Conservation (phyloP, 2,329 filamentous ascomycete species). For the Rasamsonia emersonii region DNA sequence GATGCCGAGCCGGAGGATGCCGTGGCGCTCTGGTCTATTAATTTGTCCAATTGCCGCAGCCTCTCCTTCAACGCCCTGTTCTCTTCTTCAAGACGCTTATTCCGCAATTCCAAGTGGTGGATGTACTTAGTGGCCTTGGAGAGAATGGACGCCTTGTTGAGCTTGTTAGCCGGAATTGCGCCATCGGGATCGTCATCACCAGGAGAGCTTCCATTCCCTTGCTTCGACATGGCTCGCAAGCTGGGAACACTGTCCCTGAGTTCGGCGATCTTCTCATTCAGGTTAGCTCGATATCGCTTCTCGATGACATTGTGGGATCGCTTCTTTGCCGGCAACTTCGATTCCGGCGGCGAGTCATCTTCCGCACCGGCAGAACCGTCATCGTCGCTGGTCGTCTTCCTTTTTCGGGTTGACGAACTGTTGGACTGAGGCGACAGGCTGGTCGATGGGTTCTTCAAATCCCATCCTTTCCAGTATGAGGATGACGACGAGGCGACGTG, state of each 20-base stretch:
- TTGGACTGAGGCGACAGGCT: conserved; percentile 19
- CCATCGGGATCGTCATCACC: conserved; percentile 72
- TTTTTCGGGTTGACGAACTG: conserved; percentile 46
- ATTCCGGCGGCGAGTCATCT: conserved; percentile 36
- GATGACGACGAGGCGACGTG: no score
- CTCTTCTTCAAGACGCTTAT: conserved; percentile 72
- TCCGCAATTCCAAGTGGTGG: conserved; percentile 82
- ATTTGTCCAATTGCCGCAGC: conserved; percentile 69
- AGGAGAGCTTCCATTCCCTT: conserved; percentile 25
- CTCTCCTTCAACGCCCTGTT: conserved; percentile 70
- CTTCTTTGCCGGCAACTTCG: conserved; percentile 65
- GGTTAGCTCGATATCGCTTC: conserved; percentile 89
- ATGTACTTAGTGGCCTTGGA: conserved; percentile 97
- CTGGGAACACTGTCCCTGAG: conserved; percentile 87
- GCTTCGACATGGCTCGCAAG: conserved; percentile 70
- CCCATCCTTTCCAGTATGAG: conserved; percentile 10
- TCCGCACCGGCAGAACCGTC: conserved; percentile 26
- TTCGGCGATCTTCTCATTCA: conserved; percentile 95
- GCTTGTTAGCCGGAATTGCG: conserved; percentile 77
- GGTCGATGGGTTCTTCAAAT: conserved; percentile 10
- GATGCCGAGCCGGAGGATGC: conserved; percentile 27
- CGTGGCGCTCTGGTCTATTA: conserved; percentile 32
- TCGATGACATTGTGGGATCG: conserved; percentile 98
- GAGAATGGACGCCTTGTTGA: conserved; percentile 95
- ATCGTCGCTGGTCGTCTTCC: conserved; percentile 58